Evolutionary conservation across 192 early-diverging fungal species (phyloP).

Genomic region (Obelidium mucronatum): DNA sequence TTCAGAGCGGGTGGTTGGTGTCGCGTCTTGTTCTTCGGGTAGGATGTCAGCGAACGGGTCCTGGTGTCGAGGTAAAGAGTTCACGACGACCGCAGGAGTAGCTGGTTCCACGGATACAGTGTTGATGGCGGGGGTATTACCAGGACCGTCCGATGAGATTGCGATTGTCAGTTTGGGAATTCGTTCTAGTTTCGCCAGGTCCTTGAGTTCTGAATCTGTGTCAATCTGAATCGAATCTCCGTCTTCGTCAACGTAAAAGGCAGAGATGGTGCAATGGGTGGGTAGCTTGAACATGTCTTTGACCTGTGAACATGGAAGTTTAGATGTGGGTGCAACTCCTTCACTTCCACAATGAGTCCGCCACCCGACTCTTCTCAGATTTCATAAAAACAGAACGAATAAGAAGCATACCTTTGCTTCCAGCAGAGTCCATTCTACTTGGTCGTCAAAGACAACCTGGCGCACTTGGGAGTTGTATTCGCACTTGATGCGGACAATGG

Average conservation of each 20-base stretch:
- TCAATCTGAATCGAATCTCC: constrained; percentile 24
- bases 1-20: too few species aligned
- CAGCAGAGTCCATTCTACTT: background rate
- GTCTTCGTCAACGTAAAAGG: constrained; percentile 29
- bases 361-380: background rate
- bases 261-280: background rate
- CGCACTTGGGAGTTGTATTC: background rate
- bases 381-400: background rate
- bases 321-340: background rate
- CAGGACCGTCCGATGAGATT: background rate
- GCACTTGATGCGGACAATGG: constrained; percentile 12
- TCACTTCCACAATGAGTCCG: background rate
- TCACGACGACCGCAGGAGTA: background rate
- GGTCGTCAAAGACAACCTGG: constrained; percentile 18
- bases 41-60: background rate
- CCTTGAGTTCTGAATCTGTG: background rate
- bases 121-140: background rate
- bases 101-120: background rate
- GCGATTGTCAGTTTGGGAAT: constrained; percentile 10
- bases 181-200: background rate
- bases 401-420: background rate
- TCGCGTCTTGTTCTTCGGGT: background rate
- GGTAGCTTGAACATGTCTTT: constrained; percentile 3
- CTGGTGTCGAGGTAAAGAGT: background rate
- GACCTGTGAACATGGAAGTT: background rate